These are phyloP conservation scores for Mycena vitilis DNA, from an alignment of 768 basidiomycete species.

Conservation along the genomic window DNA sequence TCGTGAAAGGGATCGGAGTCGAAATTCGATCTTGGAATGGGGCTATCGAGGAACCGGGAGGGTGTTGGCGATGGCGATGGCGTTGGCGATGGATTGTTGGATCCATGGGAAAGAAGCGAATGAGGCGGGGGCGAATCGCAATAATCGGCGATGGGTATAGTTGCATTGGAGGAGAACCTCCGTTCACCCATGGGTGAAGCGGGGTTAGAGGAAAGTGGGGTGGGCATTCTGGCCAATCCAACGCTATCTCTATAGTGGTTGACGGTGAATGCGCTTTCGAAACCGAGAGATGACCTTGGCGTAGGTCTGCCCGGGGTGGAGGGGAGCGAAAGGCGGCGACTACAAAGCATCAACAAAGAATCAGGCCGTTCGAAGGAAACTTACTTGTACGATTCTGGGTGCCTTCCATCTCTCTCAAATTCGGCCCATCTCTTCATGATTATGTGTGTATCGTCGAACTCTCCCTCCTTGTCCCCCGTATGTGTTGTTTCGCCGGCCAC, in stretches of 20 bases:
- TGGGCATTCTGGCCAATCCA: neutral
- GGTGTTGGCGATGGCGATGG: neutral
- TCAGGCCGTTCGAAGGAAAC: neutral
- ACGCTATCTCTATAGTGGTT: slow-evolving; percentile 7
- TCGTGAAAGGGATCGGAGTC: slow-evolving; percentile 5
- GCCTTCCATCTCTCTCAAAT: slow-evolving; percentile 75
- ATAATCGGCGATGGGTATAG: slow-evolving; percentile 5
- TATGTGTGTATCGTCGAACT: slow-evolving; percentile 82
- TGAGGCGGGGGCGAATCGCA: slow-evolving; percentile 10
- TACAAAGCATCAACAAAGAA: neutral
- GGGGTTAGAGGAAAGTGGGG: slow-evolving; percentile 14
- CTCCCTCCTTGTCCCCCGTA: slow-evolving; percentile 79
- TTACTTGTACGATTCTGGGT: neutral
- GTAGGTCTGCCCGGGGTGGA: slow-evolving; percentile 60
- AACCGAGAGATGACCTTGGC: slow-evolving; percentile 12
- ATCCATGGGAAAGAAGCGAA: slow-evolving; percentile 1
- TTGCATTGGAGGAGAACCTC: neutral
- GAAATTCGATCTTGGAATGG: slow-evolving; percentile 11
- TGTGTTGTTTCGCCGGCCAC: slow-evolving; percentile 60
- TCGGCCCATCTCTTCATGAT: slow-evolving; percentile 90
- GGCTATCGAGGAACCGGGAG: slow-evolving; percentile 18
- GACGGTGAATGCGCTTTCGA: slow-evolving; percentile 14
- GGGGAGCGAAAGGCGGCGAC: slow-evolving; percentile 63
- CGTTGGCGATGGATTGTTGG: neutral
- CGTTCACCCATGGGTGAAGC: neutral